These are phyloP conservation scores for Dysphania ambrosioides DNA, from an alignment of 148 eudicot genomes.

Conservation along the genomic window DNA sequence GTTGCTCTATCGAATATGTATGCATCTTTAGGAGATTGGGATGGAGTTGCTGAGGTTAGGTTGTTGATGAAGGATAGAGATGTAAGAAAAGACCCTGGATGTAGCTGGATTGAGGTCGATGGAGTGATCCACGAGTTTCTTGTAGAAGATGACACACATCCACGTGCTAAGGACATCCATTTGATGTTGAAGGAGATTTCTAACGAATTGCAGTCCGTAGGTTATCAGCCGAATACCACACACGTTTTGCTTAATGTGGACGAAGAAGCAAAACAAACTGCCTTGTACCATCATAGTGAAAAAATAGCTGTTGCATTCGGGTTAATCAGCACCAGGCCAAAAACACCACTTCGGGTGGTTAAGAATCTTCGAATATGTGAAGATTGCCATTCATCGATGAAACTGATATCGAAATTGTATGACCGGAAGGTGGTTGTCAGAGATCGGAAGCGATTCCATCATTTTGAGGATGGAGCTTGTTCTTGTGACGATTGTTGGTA, in stretches of 20 bases:
- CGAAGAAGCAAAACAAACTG: slow-evolving; percentile 44
- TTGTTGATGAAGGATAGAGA: slow-evolving; percentile 49
- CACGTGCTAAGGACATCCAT: slow-evolving; percentile 40
- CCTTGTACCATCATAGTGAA: slow-evolving; percentile 50
- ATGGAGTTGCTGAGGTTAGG: slow-evolving; percentile 46
- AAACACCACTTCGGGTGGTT: slow-evolving; percentile 45
- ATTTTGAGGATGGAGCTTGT: slow-evolving; percentile 54
- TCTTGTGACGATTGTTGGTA: slow-evolving; percentile 67
- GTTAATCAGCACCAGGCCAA: slow-evolving; percentile 47
- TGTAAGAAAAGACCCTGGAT: slow-evolving; percentile 60
- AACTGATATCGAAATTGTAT: slow-evolving; percentile 49
- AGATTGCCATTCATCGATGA: slow-evolving; percentile 57
- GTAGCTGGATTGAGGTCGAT: slow-evolving; percentile 67
- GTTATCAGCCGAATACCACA: slow-evolving; percentile 45
- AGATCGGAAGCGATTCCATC: slow-evolving; percentile 62
- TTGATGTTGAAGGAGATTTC: slow-evolving; percentile 54
- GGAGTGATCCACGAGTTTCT: slow-evolving; percentile 61
- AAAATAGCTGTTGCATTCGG: slow-evolving; percentile 64
- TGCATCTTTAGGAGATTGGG: slow-evolving; percentile 53
- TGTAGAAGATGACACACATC: slow-evolving; percentile 55
- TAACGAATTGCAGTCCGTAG: slow-evolving; percentile 33
- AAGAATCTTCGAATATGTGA: too few relatives aligned
- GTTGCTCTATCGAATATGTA: slow-evolving; percentile 65
- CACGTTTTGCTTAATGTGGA: slow-evolving; percentile 56
- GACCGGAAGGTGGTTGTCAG: slow-evolving; percentile 41